Conservation (phyloP, 1,284 basidiomycete species). For the Peniophora sp. region DNA sequence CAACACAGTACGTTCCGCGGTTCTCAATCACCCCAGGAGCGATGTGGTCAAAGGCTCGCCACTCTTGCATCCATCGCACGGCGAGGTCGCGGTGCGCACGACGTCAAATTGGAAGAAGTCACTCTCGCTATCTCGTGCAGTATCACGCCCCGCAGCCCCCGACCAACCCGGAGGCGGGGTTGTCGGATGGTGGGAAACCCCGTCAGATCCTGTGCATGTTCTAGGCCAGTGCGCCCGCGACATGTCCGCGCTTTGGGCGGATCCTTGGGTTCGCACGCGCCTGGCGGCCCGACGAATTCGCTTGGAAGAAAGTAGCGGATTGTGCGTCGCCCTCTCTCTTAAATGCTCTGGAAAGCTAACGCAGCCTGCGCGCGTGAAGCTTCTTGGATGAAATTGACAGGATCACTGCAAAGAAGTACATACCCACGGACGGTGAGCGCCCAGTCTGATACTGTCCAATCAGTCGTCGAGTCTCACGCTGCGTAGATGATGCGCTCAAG, state of each 20-base stretch:
- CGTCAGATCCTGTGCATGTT: slow-evolving; percentile 66
- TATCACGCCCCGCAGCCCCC: slow-evolving; percentile 56
- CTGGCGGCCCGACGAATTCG: slow-evolving; percentile 37
- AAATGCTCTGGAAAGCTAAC: not conserved
- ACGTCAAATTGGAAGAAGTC: slow-evolving; percentile 68
- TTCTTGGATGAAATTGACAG: slow-evolving; percentile 59
- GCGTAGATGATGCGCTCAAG: slow-evolving; percentile 51
- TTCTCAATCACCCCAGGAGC: slow-evolving; percentile 41
- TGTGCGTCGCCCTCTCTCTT: slow-evolving; percentile 34
- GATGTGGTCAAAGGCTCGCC: slow-evolving; percentile 64
- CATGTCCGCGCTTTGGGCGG: slow-evolving; percentile 54
- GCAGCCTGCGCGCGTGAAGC: slow-evolving; percentile 22
- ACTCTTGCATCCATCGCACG: too few relatives aligned
- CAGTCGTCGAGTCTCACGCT: too few relatives aligned
- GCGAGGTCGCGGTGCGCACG: slow-evolving; percentile 52
- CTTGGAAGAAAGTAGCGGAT: slow-evolving; percentile 54
- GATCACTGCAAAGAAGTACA: slow-evolving; percentile 44
- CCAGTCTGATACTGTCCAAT: too few relatives aligned
- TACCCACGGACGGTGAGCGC: slow-evolving; percentile 36
- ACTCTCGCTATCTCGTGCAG: slow-evolving; percentile 49
- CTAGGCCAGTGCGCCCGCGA: slow-evolving; percentile 56
- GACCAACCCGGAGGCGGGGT: slow-evolving; percentile 50
- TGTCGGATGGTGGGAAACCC: slow-evolving; percentile 78
- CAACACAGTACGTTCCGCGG: slow-evolving; percentile 55
- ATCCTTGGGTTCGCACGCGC: slow-evolving; percentile 42